Evolutionary conservation across 768 basidiomycete species (phyloP), one percentile per base, ranked within the genome.

Genomic region (Terana coerulea): DNA sequence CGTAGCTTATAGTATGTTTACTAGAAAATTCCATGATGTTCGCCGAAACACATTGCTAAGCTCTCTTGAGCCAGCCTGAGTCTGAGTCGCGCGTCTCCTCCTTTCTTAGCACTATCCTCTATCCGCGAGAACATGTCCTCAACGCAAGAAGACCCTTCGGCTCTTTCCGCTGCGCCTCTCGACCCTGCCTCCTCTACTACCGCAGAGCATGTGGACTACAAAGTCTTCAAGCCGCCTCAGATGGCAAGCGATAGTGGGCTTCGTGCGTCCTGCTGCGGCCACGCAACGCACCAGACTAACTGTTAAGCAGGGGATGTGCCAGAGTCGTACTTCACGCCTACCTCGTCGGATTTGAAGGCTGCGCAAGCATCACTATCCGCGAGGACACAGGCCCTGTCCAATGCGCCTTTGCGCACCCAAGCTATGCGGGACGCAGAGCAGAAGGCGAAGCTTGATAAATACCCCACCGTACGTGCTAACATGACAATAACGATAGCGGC

Each of bases 241-340:
- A 30, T 58, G 21, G 36, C 57, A 1, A 42, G 41, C 7, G 44
- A 53, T 29, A 40, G 49, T 54, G 57, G 41, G 54, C 25, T 34
- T 3, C 45, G 25, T 28, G 29, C 36, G 39, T 36, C 29, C 37
- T 12, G n/a, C 26, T 47, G 33, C 17, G 31, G 6, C 15, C 11
- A 2, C 43, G 12, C 25, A 3, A 4, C 26, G 21, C 14, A 4
- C 5, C 11, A 14, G 5, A 8, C 31, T 46, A 3, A 46, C 45
- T 12, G 6, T 19, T 33, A 3, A n/a, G 56, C 65, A 78, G 75
- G 69, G 47, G 72, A 77, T 15, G 66, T 90, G 11, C 80, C 89
- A 2, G 89, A 91, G 57, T 78, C 80, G 2, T 89, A 85, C 64
- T 91, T 91, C 61, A 77, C 74, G 5, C 87, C 86, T 2, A 89